Base-by-base conservation (phyloP, 106 monocot species). In the Cymbidium sinense region DNA sequence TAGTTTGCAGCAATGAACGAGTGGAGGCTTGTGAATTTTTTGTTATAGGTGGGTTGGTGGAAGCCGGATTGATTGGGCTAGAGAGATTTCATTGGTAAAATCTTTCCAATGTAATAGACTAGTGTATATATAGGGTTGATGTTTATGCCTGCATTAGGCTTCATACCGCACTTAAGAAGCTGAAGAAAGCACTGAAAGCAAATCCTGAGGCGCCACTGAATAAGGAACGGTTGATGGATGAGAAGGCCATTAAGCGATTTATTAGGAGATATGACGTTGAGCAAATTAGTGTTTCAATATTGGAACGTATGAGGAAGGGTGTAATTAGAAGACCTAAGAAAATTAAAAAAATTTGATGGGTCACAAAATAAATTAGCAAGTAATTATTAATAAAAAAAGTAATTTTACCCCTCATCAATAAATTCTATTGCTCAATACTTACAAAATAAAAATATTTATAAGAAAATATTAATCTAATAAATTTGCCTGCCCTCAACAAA, bases 201-300 rank as follows among this genome's bases (percentile, higher is more conserved):
- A 96, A 96, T 34, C 86, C 96, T n/a, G 93, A 85, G 82, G 96
- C 91, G 5, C 93, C 93, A 0, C 23, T 96, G 44, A 93, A 85
- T 37, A 89, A 93, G 2, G 96, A 96, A 81, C 93, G 93, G 76
- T 73, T 96, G 54, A 89, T 96, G 93, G 91, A 96, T 55, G 96
- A 96, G 79, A 93, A 89, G 87, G 96, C 93, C 86, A 89, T 93
- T 43, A 84, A 64, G 39, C 88, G 87, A 5, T 84, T 87, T 64
- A 85, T 96, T 30, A 93, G 85, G 81, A 87, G 93, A 76, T 93
- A 96, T 3, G 91, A 96, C 31, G 93, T 93, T 55, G 96, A 96
- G 81, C 55, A 84, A 18, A 88, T 96, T 9, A 87, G 90, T 37
- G 19, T 50, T 12, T 86, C 93, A 2, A 86, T 96, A 51, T 76